Percentiles rank a stretch among this genome's conserved stretches.
Conservation (phyloP, 179 eudicot species). For the Camellia oleifera region DNA sequence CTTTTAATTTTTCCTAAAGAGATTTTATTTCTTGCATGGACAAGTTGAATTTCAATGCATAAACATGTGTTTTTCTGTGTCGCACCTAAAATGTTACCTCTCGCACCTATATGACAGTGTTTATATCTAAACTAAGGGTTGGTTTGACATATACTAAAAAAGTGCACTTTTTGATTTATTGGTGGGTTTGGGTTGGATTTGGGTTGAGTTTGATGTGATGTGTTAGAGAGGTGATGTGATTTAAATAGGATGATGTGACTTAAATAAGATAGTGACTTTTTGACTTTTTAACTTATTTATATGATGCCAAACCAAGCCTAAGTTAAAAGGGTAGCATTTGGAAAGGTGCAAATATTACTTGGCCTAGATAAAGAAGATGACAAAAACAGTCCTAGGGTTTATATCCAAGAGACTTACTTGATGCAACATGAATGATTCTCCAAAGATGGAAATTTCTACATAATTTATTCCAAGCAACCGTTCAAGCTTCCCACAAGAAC, state of each 20-base stretch:
- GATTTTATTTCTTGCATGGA: neutral
- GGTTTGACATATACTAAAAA: no score
- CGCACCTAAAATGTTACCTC: neutral
- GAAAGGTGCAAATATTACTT: neutral
- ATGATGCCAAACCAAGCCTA: no score
- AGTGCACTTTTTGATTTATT: no score
- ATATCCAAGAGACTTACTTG: constrained; percentile 52
- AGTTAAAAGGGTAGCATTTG: neutral
- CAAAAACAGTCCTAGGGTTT: neutral
- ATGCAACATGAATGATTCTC: constrained; percentile 98
- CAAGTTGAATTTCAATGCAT: neutral
- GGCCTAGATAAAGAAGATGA: neutral
- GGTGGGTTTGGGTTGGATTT: no score
- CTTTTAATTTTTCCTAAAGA: neutral
- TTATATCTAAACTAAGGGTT: neutral
- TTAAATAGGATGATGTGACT: no score
- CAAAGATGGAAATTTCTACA: constrained; percentile 77
- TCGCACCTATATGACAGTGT: neutral
- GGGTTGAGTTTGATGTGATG: no score
- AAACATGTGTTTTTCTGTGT: neutral
- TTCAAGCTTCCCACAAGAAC: constrained; percentile 75
- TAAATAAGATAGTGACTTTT: no score
- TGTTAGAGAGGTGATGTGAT: no score
- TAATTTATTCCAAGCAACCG: constrained; percentile 44
- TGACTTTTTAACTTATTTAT: no score